A percentile compares a stretch with the other conserved stretches of the same genome.
Conservation (phyloP, 169 alveolate genomes). For the Perkinsus chesapeaki region DNA sequence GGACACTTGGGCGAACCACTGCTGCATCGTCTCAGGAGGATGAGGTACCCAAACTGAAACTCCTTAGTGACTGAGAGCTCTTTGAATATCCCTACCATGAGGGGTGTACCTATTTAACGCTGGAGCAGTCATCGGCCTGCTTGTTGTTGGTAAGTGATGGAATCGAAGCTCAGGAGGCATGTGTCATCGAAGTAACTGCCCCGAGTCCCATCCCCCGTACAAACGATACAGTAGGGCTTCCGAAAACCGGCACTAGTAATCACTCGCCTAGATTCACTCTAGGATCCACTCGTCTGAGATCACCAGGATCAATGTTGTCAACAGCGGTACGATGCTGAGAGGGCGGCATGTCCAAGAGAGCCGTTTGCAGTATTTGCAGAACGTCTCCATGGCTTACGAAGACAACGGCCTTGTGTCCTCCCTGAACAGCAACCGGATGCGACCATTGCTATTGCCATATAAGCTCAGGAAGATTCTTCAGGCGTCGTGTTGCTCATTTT, state of each 20-base stretch:
- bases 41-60: not conserved
- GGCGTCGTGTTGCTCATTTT: not conserved
- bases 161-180: too few relatives aligned
- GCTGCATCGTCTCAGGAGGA: not conserved
- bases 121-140: too few relatives aligned
- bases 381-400: not conserved
- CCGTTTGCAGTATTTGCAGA: not conserved
- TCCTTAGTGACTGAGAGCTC: too few relatives aligned
- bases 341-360: not conserved
- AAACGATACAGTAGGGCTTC: too few relatives aligned
- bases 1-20: not conserved
- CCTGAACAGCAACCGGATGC: not conserved
- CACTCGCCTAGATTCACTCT: not conserved
- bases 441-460: not conserved
- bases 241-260: too few relatives aligned
- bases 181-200: too few relatives aligned
- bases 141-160: too few relatives aligned
- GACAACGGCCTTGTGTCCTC: not conserved
- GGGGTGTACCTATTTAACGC: too few relatives aligned
- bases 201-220: too few relatives aligned
- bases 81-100: too few relatives aligned
- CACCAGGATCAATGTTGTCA: not conserved
- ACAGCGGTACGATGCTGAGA: not conserved
- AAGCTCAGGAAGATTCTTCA: not conserved
- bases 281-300: not conserved